Conservation (phyloP, 331 rosid species). For the Cydonia oblonga region DNA sequence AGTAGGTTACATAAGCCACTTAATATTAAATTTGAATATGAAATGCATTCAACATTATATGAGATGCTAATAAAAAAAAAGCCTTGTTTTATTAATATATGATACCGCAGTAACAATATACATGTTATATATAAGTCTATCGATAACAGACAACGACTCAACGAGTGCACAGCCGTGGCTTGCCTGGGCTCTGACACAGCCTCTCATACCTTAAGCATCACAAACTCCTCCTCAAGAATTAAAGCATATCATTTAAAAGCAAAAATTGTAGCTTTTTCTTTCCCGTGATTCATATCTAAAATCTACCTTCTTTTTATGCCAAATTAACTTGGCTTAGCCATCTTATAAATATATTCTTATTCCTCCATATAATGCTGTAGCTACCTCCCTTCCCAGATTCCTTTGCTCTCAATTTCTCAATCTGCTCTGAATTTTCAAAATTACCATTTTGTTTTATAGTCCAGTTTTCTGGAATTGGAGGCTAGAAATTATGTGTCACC, state of each 20-base stretch:
- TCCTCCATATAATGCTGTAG: background rate
- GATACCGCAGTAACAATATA: no score
- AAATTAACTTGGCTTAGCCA: background rate
- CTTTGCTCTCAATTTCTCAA: background rate
- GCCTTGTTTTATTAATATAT: no score
- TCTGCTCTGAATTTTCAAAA: background rate
- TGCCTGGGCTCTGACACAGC: no score
- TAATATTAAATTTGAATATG: no score
- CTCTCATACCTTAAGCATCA: no score
- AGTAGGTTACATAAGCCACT: no score
- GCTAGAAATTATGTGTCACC: background rate
- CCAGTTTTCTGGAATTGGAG: background rate
- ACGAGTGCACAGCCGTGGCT: no score
- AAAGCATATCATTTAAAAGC: background rate
- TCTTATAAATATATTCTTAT: background rate
- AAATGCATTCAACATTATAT: no score
- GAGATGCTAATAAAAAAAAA: no score
- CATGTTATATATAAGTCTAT: no score
- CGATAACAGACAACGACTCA: no score
- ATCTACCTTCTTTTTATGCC: background rate
- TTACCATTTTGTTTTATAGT: background rate
- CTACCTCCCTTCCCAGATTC: background rate
- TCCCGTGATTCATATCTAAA: slow-evolving; percentile 26
- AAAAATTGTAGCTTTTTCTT: background rate
- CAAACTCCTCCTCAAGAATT: background rate